Evolutionary conservation across 495 filamentous ascomycete genomes (phyloP), one percentile per base, ranked within the genome.

Genomic region (Bryoglossum gracile): DNA sequence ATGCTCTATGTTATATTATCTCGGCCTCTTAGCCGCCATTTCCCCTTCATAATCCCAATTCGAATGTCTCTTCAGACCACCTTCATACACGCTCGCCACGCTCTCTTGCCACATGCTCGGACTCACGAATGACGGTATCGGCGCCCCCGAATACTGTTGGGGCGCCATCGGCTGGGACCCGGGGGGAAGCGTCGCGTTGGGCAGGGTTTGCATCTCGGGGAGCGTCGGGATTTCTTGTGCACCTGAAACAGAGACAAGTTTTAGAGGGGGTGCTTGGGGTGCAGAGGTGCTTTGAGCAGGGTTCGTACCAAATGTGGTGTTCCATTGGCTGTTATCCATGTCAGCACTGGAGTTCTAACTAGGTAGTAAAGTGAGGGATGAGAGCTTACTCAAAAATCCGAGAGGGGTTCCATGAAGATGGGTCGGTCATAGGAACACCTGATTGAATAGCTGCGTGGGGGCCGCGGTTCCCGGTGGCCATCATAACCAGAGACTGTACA

Each of bases 101-200:
- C 82, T 88, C 58, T 95, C 86, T 64, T 95, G 90, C 92, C 92
- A 98, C 79, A 95, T 94, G 51, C 84, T 83, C 9, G 92, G 88
- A 10, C 87, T 94, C 48, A 98, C 87, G 54, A 94, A 83, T 13
- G 81, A 73, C 24, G 70, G 67, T 16, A 69, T 63, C 6, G 73
- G 76, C 13, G 77, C 68, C 10, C 73, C 64, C 25, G 71, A 70
- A 48, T 80, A 78, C 38, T 79, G 71, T 19, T 73, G 71, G 21
- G 76, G 72, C 5, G 74, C 66, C 16, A 83, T 61, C 1, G 71
- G 65, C 28, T 80, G 81, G 22, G 65, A 70, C 48, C 61, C 76
- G 3, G 76, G 66, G 18, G 53, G 45, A 10, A 51, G 10, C 18
- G 19, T 54, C 8, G 52, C 34, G 21, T 55, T 46, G 14, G 46